Evolutionary conservation across 2,329 filamentous ascomycete genomes (phyloP), one percentile per base, ranked within the genome.

Genomic region (Penicillium sp.): DNA sequence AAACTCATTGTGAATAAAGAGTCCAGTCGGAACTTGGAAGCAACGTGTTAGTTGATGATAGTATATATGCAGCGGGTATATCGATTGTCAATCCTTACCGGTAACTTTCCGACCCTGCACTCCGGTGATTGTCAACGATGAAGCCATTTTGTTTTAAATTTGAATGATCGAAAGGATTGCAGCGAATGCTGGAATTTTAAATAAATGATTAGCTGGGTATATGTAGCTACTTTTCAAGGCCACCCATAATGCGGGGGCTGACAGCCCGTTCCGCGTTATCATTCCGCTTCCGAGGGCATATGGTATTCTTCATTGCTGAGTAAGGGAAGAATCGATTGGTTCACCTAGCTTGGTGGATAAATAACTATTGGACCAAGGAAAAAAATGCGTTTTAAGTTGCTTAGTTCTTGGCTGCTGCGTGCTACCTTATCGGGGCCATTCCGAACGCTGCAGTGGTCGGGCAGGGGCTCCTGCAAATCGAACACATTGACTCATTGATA

Each of bases 1-100:
- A 37, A 69, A 70, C 53, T 67, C 56, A 59, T 68, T 70, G 58
- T 70, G 55, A 48, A 70, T 70, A 39, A 70, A 68, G 2, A 70
- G 59, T n/a, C 63, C 65, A 5, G 65, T 65, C 33, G 67, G 67
- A 43, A 70, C 66, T 69, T 13, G 39, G 4, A 22, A 11, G 27
- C 6, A 21, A 9, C 47, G 10, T 49, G 11, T 47, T 31, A 52
- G 47, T 16, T 29, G 3, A 13, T 37, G 27, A 22, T 8, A 11
- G 8, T 16, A 11, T 24, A n/a, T 14, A 10, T 7, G n/a, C 3
- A 35, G 29, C 9, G 27, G 10, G 13, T 13, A 4, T 21, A 22
- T 22, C 9, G 4, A 26, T 19, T 14, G 5, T n/a, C 5, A n/a
- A 5, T 35, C 7, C 27, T 45, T 54, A 63, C 62, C 53, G 22